Conservation (phyloP, 345 rosid species). For the Pistacia vera region DNA sequence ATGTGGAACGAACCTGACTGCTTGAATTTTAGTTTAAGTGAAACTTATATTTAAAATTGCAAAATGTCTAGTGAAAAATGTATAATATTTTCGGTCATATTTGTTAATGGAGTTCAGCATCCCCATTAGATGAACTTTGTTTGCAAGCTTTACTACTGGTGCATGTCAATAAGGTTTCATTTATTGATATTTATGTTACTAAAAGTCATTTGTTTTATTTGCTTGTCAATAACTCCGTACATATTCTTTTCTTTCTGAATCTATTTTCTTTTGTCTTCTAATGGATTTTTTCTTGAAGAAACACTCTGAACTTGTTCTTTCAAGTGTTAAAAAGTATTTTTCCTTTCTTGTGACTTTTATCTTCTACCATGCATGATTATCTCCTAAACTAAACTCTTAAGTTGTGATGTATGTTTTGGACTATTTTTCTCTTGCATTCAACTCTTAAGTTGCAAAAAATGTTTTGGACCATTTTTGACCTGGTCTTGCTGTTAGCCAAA, state of each 20-base stretch:
- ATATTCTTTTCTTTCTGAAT: neutral
- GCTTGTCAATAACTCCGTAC: neutral
- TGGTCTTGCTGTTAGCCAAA: neutral
- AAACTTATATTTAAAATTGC: neutral
- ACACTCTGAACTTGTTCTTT: neutral
- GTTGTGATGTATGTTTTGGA: neutral
- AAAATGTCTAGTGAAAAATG: neutral
- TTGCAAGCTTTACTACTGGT: neutral
- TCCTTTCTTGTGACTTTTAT: neutral
- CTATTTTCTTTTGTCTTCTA: neutral
- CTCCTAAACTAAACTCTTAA: neutral
- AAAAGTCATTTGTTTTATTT: neutral
- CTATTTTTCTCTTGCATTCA: no score
- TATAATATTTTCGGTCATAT: no score
- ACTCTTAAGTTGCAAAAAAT: no score
- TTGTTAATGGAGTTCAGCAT: no score
- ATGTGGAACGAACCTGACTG: neutral
- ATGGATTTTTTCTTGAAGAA: neutral
- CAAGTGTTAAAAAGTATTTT: neutral
- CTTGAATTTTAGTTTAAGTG: neutral
- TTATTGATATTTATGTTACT: neutral
- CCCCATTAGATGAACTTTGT: neutral
- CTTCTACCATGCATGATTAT: neutral
- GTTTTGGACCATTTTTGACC: neutral
- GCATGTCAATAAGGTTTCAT: neutral